Percentiles rank a stretch among this genome's conserved stretches.
phyloP scores from a whole-genome alignment of 768 basidiomycete genomes.

The Boletus bicolor region DNA sequence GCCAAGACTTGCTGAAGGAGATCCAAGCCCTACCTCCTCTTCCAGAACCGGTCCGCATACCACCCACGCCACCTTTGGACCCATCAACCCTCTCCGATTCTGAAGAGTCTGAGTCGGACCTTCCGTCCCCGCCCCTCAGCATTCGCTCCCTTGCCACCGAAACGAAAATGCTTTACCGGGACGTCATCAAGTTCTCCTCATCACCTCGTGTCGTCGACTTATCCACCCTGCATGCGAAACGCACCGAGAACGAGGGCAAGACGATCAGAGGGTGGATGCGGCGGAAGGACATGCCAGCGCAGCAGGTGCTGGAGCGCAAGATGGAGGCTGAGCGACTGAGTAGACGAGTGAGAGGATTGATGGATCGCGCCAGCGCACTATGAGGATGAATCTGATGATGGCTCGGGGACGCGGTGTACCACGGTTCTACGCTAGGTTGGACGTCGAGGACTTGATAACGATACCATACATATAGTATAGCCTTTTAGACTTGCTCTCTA shows the following conservation, averaged over 20 bases:
- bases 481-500: background rate
- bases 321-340: slow-evolving; percentile 72
- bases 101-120: slow-evolving; percentile 56
- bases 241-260: slow-evolving; percentile 44
- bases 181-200: slow-evolving; percentile 83
- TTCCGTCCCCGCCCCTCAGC: slow-evolving; percentile 43
- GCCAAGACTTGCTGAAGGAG: slow-evolving; percentile 83
- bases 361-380: slow-evolving; percentile 55
- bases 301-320: slow-evolving; percentile 76
- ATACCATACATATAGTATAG: background rate
- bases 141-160: slow-evolving; percentile 73
- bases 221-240: slow-evolving; percentile 52
- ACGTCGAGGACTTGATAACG: background rate
- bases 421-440: background rate
- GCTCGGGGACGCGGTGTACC: background rate
- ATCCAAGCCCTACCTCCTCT: slow-evolving; percentile 72
- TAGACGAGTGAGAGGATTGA: slow-evolving; percentile 63
- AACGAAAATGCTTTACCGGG: slow-evolving; percentile 83
- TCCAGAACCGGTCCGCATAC: slow-evolving; percentile 43
- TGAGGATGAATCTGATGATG: background rate
- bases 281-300: slow-evolving; percentile 74
- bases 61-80: slow-evolving; percentile 64
- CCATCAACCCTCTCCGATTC: slow-evolving; percentile 67
- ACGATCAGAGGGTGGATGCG: slow-evolving; percentile 69
- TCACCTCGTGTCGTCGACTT: slow-evolving; percentile 86